Evolutionary conservation across 306 rosid genomes (phyloP), one percentile per base, ranked within the genome.

Genomic region (Gleditsia sinensis): DNA sequence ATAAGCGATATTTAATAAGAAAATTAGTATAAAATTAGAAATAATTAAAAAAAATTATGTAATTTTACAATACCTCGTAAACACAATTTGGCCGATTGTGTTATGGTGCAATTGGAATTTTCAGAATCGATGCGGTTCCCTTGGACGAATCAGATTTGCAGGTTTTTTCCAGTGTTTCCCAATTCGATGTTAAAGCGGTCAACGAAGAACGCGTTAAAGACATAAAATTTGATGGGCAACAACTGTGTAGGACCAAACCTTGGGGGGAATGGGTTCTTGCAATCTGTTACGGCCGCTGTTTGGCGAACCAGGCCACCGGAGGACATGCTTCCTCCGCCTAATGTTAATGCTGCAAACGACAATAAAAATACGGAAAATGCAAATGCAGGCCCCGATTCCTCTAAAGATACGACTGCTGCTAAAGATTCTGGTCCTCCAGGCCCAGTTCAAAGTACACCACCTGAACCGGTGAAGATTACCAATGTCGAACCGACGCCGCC

Each of bases 201-300:
- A 1, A 12, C 33, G n/a, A 24, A 23, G 60, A 54, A 54, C n/a
- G 33, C 60, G 60, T 17, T 54, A 24, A 24, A 54, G 7, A 11
- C 60, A 54, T 24, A 24, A 37, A 54, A 2, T 54, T 54, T 54
- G 33, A 54, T 54, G 60, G 60, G 60, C 8, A 54, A 54, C 30
- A 54, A 24, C 32, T 53, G 58, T 9, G 58, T 49, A 17, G 55
- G 55, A 9, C 59, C 59, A 9, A 21, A 49, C 24, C 10, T 6
- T 49, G 55, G 59, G 1, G 59, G 56, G 56, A 50, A 50, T 50
- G 56, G 59, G 16, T 53, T 54, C 60, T 54, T 54, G 60, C 33
- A 54, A 23, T 54, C 60, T 54, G 60, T 54, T 23, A 23, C 60
- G 0, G 60, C 60, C 17, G 60, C 60, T 24, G 32, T 54, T 3